Base-by-base conservation (phyloP, 257 asterid genomes). In the Rubia yunnanensis region DNA sequence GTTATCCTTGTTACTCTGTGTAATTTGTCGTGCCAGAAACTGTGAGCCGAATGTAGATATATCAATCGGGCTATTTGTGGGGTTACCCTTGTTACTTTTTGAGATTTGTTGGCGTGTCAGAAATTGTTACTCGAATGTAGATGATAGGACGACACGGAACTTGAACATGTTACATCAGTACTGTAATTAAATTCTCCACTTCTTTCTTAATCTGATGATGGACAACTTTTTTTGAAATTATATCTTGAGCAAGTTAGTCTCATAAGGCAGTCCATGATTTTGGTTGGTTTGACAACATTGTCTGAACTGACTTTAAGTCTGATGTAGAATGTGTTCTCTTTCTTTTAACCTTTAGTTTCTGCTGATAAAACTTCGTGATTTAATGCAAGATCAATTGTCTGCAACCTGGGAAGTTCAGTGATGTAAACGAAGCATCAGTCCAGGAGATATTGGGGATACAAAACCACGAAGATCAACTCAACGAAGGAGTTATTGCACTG, bases 401-500 rank as follows among this genome's bases (percentile, higher is more conserved):
- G 53, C 39, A 59, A 67, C 11, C 61, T 53, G n/a, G 44, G 10
- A 26, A 24, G 41, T 38, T 44, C n/a, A 65, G 55, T 14, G 72
- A 64, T 48, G 62, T 38, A 63, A 70, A 72, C 8, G 83, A 68
- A 60, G 39, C 13, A 38, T 56, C 61, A 36, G 73, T 72, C 14
- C 74, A 65, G 18, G 72, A 74, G 65, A 63, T 74, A 64, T 49
- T 69, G 26, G 72, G 59, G 50, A 79, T 83, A 58, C 91, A 83
- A 76, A 77, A 72, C 66, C 80, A 74, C 49, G 48, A 10, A 2
- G 48, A 39, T 39, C 48, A 39, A 13, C 78, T 75, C 63, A 75
- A 69, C 56, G 74, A 67, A 72, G 91, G 85, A 74, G 78, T 58
- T 41, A 62, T 77, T 50, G 70, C 76, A 23, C 72, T 90, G 58